A percentile compares a stretch with the other conserved stretches of the same genome.
Conservation (phyloP, 1,139 yeast genomes). For the Blastobotrys niveus region DNA sequence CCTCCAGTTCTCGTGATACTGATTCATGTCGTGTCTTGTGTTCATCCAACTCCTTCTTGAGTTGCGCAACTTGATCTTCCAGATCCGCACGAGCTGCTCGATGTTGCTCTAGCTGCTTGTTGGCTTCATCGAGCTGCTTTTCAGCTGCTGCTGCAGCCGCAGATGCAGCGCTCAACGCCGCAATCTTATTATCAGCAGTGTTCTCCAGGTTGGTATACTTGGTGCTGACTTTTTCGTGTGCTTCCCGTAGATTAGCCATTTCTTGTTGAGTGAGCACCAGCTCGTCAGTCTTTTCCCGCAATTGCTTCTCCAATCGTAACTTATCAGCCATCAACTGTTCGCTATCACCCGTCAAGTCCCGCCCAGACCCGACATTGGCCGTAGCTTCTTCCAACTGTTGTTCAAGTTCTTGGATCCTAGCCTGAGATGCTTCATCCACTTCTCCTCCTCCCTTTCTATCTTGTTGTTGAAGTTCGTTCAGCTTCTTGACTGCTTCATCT, state of each 20-base stretch:
- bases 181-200: slow-evolving; percentile 27
- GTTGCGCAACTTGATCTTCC: slow-evolving; percentile 19
- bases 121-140: slow-evolving; percentile 22
- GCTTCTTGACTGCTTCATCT: slow-evolving; percentile 21
- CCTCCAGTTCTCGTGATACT: slow-evolving; percentile 20
- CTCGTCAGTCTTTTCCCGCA: slow-evolving; percentile 27
- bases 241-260: slow-evolving; percentile 19
- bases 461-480: not conserved
- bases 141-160: slow-evolving; percentile 30
- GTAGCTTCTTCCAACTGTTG: slow-evolving; percentile 7
- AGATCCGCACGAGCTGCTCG: slow-evolving; percentile 21
- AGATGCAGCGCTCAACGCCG: slow-evolving; percentile 29
- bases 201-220: slow-evolving; percentile 24
- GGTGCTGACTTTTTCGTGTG: slow-evolving; percentile 19
- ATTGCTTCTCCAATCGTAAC: slow-evolving; percentile 24
- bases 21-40: slow-evolving; percentile 18
- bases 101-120: slow-evolving; percentile 23
- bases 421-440: slow-evolving; percentile 3
- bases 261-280: slow-evolving; percentile 26
- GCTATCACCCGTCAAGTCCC: slow-evolving; percentile 7
- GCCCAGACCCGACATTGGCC: not conserved
- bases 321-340: slow-evolving; percentile 18
- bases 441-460: slow-evolving; percentile 10
- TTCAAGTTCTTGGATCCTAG: slow-evolving; percentile 11
- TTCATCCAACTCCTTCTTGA: slow-evolving; percentile 22